These are phyloP conservation scores for Sutorius eximius DNA, from an alignment of 1,284 basidiomycete species.

Conservation along the genomic window DNA sequence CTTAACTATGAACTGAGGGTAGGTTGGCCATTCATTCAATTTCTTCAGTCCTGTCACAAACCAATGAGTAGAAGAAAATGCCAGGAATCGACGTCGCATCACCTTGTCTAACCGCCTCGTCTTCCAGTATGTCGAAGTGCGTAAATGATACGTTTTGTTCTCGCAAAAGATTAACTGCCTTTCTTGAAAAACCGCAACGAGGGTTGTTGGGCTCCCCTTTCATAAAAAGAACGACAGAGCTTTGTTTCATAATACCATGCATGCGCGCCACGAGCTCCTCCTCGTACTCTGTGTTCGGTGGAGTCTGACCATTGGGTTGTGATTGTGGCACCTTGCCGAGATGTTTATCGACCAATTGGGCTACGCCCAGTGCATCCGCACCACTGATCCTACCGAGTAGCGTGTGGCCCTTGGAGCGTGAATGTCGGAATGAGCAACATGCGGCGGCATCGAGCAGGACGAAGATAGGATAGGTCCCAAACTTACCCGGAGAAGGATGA, in stretches of 20 bases:
- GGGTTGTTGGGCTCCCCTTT: constrained; percentile 88
- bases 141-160: constrained; percentile 79
- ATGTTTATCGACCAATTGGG: constrained; percentile 63
- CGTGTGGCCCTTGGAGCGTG: constrained; percentile 74
- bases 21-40: constrained; percentile 93
- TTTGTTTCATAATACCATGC: constrained; percentile 66
- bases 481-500: constrained; percentile 79
- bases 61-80: constrained; percentile 50
- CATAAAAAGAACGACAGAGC: constrained; percentile 91
- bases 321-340: constrained; percentile 35
- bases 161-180: constrained; percentile 81
- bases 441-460: not conserved
- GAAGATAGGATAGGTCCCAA: not conserved
- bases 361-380: constrained; percentile 75
- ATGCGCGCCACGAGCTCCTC: constrained; percentile 69
- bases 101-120: constrained; percentile 65
- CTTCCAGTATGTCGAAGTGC: constrained; percentile 88
- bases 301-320: constrained; percentile 40
- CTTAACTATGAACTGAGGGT: constrained; percentile 91
- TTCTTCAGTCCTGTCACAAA: constrained; percentile 54
- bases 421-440: not conserved
- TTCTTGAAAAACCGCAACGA: constrained; percentile 91
- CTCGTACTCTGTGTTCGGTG: constrained; percentile 51
- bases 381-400: constrained; percentile 83
- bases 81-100: constrained; percentile 4